phyloP scores from a whole-genome alignment of 208 protist species.

The Acanthamoeba sp. region DNA sequence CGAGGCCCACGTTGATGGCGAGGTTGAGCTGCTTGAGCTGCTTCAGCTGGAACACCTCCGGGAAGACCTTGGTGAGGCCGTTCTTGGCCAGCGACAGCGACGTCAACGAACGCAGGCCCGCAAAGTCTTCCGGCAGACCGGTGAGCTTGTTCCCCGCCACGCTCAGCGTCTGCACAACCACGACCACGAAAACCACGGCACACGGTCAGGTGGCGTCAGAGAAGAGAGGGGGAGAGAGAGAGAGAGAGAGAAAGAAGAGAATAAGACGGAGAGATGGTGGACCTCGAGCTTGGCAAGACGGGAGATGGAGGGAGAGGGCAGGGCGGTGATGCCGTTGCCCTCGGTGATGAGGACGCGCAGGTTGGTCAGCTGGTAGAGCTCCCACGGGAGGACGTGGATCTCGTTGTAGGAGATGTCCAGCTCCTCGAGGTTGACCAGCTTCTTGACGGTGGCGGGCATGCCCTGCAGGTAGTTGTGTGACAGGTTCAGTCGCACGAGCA shows the following conservation, averaged over 20 bases:
- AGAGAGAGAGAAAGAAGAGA: background rate
- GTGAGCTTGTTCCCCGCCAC: slow-evolving; percentile 33
- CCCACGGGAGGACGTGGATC: slow-evolving; percentile 54
- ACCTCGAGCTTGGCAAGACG: slow-evolving; percentile 56
- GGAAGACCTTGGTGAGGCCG: background rate
- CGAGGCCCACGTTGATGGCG: background rate
- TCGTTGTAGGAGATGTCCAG: slow-evolving; percentile 64
- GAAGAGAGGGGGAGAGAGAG: background rate
- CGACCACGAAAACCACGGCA: background rate
- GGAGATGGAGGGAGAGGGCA: slow-evolving; percentile 30
- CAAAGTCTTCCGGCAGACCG: background rate
- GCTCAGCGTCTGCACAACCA: background rate
- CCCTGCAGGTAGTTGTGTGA: slow-evolving; percentile 65
- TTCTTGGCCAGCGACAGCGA: slow-evolving; percentile 31
- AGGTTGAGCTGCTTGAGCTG: slow-evolving; percentile 32
- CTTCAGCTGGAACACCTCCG: slow-evolving; percentile 43
- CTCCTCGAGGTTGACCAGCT: slow-evolving; percentile 71
- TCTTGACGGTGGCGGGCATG: slow-evolving; percentile 57
- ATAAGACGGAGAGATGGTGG: background rate
- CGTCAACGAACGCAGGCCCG: background rate
- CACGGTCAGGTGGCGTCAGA: background rate
- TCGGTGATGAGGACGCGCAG: slow-evolving; percentile 69
- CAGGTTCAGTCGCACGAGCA: slow-evolving; percentile 62
- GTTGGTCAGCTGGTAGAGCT: slow-evolving; percentile 65
- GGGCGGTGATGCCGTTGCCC: slow-evolving; percentile 36